Percentiles rank a stretch among this genome's conserved stretches.
These are phyloP conservation scores for Bipolaris bicolor DNA, from an alignment of 2,329 filamentous ascomycete species.

Conservation along the genomic window DNA sequence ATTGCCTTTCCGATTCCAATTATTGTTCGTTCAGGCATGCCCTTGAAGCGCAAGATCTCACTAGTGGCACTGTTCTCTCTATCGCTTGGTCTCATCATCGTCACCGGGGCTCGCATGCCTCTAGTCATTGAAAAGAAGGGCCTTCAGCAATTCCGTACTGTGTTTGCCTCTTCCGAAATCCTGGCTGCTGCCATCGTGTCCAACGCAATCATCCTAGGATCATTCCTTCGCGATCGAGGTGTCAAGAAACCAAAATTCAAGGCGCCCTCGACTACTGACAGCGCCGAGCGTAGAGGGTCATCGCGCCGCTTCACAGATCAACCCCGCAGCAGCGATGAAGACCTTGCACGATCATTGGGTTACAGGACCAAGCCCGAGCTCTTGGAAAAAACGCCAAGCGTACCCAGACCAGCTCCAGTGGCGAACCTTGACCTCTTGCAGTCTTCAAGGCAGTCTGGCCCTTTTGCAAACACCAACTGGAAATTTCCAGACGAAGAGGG, in stretches of 20 bases:
- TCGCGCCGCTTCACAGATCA: slow-evolving; percentile 67
- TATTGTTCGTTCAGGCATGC: slow-evolving; percentile 79
- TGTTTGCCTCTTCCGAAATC: slow-evolving; percentile 88
- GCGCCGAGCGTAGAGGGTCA: slow-evolving; percentile 63
- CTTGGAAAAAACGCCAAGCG: slow-evolving; percentile 50
- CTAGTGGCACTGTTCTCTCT: slow-evolving; percentile 82
- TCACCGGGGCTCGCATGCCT: slow-evolving; percentile 82
- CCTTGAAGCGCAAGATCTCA: slow-evolving; percentile 76
- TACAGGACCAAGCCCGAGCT: slow-evolving; percentile 66
- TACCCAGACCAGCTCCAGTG: slow-evolving; percentile 49
- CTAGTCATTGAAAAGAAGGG: slow-evolving; percentile 74
- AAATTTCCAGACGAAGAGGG: slow-evolving; percentile 39
- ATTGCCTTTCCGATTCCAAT: slow-evolving; percentile 90
- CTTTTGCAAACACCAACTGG: slow-evolving; percentile 42
- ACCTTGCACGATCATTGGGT: slow-evolving; percentile 81
- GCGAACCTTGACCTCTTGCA: slow-evolving; percentile 38
- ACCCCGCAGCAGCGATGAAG: slow-evolving; percentile 88
- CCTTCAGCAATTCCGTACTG: slow-evolving; percentile 83
- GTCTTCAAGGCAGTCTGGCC: slow-evolving; percentile 26
- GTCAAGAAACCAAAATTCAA: slow-evolving; percentile 86
- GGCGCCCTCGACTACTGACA: slow-evolving; percentile 58
- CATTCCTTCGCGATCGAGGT: slow-evolving; percentile 88
- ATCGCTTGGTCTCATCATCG: slow-evolving; percentile 77
- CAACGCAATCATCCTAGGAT: slow-evolving; percentile 88
- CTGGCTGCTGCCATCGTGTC: slow-evolving; percentile 85